Evolutionary conservation across 2,329 filamentous ascomycete genomes (phyloP), one percentile per base, ranked within the genome.

Genomic region (Talaromyces pinophilus): DNA sequence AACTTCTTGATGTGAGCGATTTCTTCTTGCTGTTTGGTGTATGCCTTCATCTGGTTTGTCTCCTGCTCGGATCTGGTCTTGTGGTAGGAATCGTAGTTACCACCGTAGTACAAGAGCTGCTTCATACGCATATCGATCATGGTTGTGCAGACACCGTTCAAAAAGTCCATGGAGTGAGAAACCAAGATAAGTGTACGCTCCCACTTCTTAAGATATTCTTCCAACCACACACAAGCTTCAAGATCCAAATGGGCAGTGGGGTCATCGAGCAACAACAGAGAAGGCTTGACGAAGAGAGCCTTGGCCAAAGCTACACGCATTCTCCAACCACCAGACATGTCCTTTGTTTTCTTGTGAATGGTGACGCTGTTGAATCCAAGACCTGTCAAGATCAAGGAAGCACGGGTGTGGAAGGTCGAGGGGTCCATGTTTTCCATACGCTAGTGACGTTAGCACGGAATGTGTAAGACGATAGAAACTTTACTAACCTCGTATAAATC

Each of bases 1-100:
- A 99, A 99, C 84, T 98, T 97, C 87, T 99, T 98, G 87, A 99
- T 99, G 86, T 99, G 96, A 73, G 89, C 87, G 80, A 99, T 99
- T 85, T 99, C 95, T 69, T 99, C 95, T 80, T 99, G 95, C 81
- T 99, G 95, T 87, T 99, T 99, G 80, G 91, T 86, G 85, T 99
- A 99, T 70, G 95, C 95, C 87, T 98, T 99, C 88, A 91, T 92
- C 85, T 99, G 95, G 85, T 99, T 99, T 81, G 90, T 89, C 83
- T 99, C 95, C 82, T 97, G 91, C 82, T 99, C 95, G 64, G 87
- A 83, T 69, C 94, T 88, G 62, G 94, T 98, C 91, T 98, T 99
- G 82, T 88, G 84, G 85, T 99, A 94, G 54, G 93, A 93, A 82
- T 99, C 95, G 88, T 98, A 99, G 88, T 99, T 98, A 88, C 96